Base-by-base conservation (phyloP, 495 filamentous ascomycete genomes). In the Xylaria curta region DNA sequence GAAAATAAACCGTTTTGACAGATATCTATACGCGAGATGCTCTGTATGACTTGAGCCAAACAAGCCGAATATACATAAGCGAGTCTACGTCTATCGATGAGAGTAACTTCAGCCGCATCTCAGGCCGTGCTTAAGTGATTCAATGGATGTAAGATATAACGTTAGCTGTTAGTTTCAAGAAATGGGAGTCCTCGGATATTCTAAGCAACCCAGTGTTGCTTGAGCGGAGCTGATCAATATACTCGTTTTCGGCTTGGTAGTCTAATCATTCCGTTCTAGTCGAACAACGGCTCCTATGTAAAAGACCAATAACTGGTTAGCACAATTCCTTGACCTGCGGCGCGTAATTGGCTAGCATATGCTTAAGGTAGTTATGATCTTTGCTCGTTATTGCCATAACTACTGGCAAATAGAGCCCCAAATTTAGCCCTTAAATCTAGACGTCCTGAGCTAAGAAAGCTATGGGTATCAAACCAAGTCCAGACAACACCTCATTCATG, bases 111-210 rank as follows among this genome's bases (percentile, higher is more conserved):
- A 0, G 26, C 3, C 13, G 53, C 15, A 21, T 51, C 8, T 26
- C 21, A 54, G 24, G 9, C 12, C 31, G 13, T 7, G 3, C 2
- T 31, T 17, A 5, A 4, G 28, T 36, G 28, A 28, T n/a, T 59
- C 0, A 8, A 59, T 36, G 54, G 31, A 60, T 60, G 33, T 21
- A 31, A 17, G 13, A 31, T 13, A 60, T 13, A n/a, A 38, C 19
- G 58, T 28, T 60, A 60, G 33, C 58, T 6, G 17, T 38, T 60
- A 36, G 58, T 33, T 12, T 38, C 58, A 60, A 60, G 21, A 60
- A 19, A 13, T 19, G 21, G 6, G 38, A 60, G 17, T 33, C 58
- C n/a, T 60, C 9, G 19, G 17, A 38, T 38, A 60, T 38, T n/a
- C 10, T 12, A 9, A 60, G 31, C 58, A 36, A 60, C 33, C n/a